Base-by-base conservation (phyloP, 2,329 filamentous ascomycete species). In the Aspergillus sp. region DNA sequence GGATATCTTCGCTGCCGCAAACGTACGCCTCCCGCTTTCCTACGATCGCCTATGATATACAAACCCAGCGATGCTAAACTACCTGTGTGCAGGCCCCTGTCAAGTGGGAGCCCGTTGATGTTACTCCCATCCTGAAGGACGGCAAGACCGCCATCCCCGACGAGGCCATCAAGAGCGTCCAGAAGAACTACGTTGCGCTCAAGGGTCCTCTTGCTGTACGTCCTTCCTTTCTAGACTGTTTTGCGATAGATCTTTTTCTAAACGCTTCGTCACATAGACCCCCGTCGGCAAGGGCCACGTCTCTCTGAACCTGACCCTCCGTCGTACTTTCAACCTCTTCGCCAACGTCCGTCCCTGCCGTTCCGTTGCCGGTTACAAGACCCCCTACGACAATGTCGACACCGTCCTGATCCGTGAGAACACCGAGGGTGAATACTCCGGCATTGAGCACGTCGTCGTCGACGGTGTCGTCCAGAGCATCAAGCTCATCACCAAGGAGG, bases 261-360 rank as follows among this genome's bases (percentile, higher is more conserved):
- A 77, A 38, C 52, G 52, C 39, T 48, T 8, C 25, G 55, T 52
- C n/a, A 36, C 67, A 5, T 68, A 93, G 86, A 99, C 95, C 3
- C 95, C 95, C 66, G 88, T 99, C 74, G 95, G 96, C 80, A 99
- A 98, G 86, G 95, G 95, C 75, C 95, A 99, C 83, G 94, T 99
- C 78, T 98, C 95, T 61, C 91, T 99, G 71, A 99, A 99, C 86
- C 85, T 99, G 68, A 99, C 95, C 62, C 92, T 99, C 73, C 94
- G 95, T 77, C 90, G 95, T 76, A 99, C 96, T 66, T 99, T 99
- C 85, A 99, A 99, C 86, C 92, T 99, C 73, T 99, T 99, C 81
- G 96, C 95, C 83, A 99, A 99, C 84, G 86, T 99, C 73, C 93
- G 96, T 75, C 95, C 96, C 65, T 99, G 96, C 88, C 91, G 92